Evolutionary conservation across 2,329 filamentous ascomycete species (phyloP), one percentile per base, ranked within the genome.

Genomic region (Aspergillus unguis): DNA sequence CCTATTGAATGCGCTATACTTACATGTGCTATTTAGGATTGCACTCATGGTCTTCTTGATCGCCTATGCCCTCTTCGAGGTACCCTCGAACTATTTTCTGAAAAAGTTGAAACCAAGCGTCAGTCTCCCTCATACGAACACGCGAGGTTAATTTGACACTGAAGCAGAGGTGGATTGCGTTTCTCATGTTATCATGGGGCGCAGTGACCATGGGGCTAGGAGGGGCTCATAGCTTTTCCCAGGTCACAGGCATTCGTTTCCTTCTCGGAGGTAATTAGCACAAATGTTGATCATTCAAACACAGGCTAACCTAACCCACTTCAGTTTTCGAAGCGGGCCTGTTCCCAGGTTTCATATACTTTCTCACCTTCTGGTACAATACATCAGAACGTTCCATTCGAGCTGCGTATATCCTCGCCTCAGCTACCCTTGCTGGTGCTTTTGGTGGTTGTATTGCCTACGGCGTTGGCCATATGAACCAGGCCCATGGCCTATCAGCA

Each of bases 391-490:
- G 80, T 23, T 79, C 77, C 1, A 78, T 83, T 62, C 80, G 83
- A 5, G 79, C 87, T 62, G 79, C 80, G 0, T 75, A 79, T 55
- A 74, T 77, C 62, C 68, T 80, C 45, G 79, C 62, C 65, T 83
- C 73, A 70, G 84, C 68, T n/a, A 81, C 80, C 66, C 78, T 75
- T 58, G 80, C 68, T 58, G 77, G 70, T 32, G 78, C 77, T 0
- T 82, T 83, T 59, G 79, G 79, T 3, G 80, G 80, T 2, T 73
- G 79, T 6, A 76, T 76, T 61, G 83, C 82, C 1, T 84, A 80
- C 51, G 80, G 71, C 0, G 69, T 77, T 0, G 74, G 73, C 0
- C 71, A 77, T 41, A 72, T 52, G 59, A 62, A 63, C 37, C 62
- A 64, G 3, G 58, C 65, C 5, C 61, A 58, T 4, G 69, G 67